phyloP scores from a whole-genome alignment of 2,329 filamentous ascomycete genomes.

The Pestalotiopsis sp. region DNA sequence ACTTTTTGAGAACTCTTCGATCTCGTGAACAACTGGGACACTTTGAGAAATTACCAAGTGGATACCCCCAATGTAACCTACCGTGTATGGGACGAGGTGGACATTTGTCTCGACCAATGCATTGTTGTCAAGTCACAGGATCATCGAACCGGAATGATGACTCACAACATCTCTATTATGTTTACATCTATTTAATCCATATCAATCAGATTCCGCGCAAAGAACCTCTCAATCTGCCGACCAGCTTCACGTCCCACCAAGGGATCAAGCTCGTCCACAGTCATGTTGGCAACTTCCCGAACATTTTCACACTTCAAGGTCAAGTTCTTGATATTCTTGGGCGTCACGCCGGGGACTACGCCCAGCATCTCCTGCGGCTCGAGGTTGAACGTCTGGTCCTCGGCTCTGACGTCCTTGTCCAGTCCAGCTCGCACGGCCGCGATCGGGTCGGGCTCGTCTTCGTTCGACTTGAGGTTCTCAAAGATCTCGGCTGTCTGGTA shows the following conservation, averaged over 20 bases:
- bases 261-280: constrained; percentile 69
- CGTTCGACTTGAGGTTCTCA: constrained; percentile 85
- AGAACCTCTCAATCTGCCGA: constrained; percentile 79
- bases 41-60: neutral
- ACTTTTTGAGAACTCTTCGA: neutral
- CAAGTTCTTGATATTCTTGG: constrained; percentile 75
- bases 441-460: constrained; percentile 88
- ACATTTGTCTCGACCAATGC: no score
- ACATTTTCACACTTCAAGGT: constrained; percentile 76
- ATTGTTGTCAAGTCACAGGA: neutral
- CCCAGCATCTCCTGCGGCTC: constrained; percentile 90
- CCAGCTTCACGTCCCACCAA: constrained; percentile 79
- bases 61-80: neutral
- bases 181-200: constrained; percentile 37
- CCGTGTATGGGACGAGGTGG: no score
- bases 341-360: constrained; percentile 81
- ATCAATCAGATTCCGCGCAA: constrained; percentile 66
- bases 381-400: constrained; percentile 76
- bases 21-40: no score
- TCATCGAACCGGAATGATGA: neutral
- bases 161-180: no score
- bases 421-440: constrained; percentile 83
- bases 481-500: constrained; percentile 99
- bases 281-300: constrained; percentile 83
- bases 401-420: constrained; percentile 62